Evolutionary conservation across 2,329 filamentous ascomycete genomes (phyloP), one percentile per base, ranked within the genome.

Genomic region (Cordyceps pruinosa): DNA sequence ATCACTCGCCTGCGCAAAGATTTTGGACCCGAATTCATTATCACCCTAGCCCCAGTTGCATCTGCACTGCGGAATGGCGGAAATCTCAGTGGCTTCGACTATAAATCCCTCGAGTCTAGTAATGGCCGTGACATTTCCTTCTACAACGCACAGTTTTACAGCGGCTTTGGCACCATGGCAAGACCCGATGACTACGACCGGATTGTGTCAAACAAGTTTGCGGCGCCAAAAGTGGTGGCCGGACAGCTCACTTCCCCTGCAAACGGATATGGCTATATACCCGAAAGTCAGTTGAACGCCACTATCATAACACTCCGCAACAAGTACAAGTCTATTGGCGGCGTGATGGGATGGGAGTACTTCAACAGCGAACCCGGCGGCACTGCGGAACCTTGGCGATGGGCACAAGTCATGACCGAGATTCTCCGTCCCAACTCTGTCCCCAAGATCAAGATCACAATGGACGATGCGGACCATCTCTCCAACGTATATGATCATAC

Each of bases 291-390:
- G 59, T 59, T 79, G 15, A 72, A 72, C 7, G 52, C 63, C 1
- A 77, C 76, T 4, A 64, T 81, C 2, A 60, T 63, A 13, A 66
- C 70, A 21, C 64, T 82, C 13, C 66, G 70, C 17, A 62, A 59
- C 4, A 68, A 70, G 59, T 90, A 89, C 65, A 82, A 82, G 0
- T 74, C 74, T 4, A 91, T 95, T 66, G 91, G 90, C 1, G 91
- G 91, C 1, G 84, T 96, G 2, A 91, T 92, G 83, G 90, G 89
- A 3, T 96, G 91, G 91, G 91, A 96, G 72, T 96, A 92, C 66
- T 95, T 90, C 73, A 93, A 94, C 72, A 82, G 84, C 53, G 69
- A 82, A 47, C 86, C 87, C 1, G 81, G 83, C 5, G 81, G 80
- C 48, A 65, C 67, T n/a, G 71, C 72, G 17, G 72, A 75, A 57